Evolutionary conservation across 305 asterid species (phyloP).

Genomic region (Fraxinus ornus): DNA sequence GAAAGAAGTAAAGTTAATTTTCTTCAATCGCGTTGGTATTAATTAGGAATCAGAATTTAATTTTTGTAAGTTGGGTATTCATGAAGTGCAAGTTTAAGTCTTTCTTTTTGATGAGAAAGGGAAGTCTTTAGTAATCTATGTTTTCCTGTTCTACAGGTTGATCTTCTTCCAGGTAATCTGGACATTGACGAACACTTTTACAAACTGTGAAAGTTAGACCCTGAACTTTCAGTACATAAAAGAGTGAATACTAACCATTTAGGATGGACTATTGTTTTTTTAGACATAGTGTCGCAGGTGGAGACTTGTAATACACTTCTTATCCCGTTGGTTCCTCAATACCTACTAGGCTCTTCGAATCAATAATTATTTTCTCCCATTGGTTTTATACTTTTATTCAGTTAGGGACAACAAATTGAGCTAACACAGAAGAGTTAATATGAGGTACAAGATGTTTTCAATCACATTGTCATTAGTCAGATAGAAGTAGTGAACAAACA

Average conservation of each 20-base stretch:
- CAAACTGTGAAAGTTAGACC: not conserved
- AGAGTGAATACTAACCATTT: slow-evolving; percentile 24
- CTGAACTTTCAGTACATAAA: slow-evolving; percentile 19
- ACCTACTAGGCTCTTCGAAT: not conserved
- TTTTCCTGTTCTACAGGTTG: not conserved
- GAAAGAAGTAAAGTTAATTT: too few relatives aligned
- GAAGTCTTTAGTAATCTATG: not conserved
- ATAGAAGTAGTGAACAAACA: too few relatives aligned
- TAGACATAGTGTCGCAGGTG: slow-evolving; percentile 40
- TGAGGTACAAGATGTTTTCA: not conserved
- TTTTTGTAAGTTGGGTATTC: not conserved
- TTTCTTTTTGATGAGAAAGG: not conserved
- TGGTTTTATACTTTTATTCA: not conserved
- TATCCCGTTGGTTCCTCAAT: slow-evolving; percentile 28
- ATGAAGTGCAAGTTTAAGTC: not conserved
- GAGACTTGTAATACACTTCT: slow-evolving; percentile 28
- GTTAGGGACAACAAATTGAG: not conserved
- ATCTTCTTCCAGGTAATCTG: not conserved
- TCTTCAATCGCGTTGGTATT: too few relatives aligned
- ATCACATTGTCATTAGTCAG: too few relatives aligned
- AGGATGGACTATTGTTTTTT: slow-evolving; percentile 43
- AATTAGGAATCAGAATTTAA: too few relatives aligned
- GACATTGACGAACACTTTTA: slow-evolving; percentile 2
- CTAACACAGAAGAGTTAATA: not conserved
- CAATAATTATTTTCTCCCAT: too few relatives aligned